Percentiles rank a stretch among this genome's conserved stretches.
These are phyloP conservation scores for Verticillium isaacii DNA, from an alignment of 2,329 filamentous ascomycete genomes.

Conservation along the genomic window DNA sequence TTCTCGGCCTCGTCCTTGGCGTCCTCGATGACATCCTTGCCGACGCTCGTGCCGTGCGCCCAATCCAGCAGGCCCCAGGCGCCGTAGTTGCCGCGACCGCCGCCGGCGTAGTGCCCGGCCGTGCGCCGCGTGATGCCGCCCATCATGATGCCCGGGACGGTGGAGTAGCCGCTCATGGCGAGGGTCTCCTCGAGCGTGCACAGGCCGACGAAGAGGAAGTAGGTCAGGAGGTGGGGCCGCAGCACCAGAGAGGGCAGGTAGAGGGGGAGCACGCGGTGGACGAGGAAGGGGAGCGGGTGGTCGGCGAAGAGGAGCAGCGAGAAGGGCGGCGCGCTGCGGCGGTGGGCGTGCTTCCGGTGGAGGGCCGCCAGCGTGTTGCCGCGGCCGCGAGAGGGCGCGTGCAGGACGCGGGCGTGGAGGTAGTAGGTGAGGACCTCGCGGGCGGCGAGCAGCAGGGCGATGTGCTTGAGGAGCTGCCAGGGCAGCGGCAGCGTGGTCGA, in stretches of 20 bases:
- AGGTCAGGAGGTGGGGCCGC: conserved; percentile 68
- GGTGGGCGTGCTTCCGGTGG: conserved; percentile 45
- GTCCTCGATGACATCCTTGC: conserved; percentile 48
- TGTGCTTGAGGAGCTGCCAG: conserved; percentile 48
- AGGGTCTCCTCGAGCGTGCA: conserved; percentile 64
- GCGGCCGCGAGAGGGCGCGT: conserved; percentile 33
- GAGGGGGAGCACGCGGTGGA: conserved; percentile 59
- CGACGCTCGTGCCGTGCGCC: conserved; percentile 50
- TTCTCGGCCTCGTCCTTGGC: conserved; percentile 52
- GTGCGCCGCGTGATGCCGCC: conserved; percentile 42
- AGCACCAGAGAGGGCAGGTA: conserved; percentile 62
- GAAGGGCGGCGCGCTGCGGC: conserved; percentile 50
- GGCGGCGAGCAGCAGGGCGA: conserved; percentile 34
- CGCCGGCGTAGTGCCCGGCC: conserved; percentile 49
- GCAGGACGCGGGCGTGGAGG: conserved; percentile 68
- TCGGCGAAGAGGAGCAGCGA: conserved; percentile 62
- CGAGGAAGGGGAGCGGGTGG: conserved; percentile 60
- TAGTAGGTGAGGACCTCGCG: conserved; percentile 65
- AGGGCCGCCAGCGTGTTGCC: conserved; percentile 14
- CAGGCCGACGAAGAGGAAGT: conserved; percentile 58
- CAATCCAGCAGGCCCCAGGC: conserved; percentile 61
- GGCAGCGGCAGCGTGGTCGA: conserved; percentile 45
- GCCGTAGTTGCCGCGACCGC: conserved; percentile 55
- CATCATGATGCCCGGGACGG: conserved; percentile 49
- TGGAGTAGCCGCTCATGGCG: conserved; percentile 62